Conservation (phyloP, 75 land plant species). For the Cryptomeria japonica region DNA sequence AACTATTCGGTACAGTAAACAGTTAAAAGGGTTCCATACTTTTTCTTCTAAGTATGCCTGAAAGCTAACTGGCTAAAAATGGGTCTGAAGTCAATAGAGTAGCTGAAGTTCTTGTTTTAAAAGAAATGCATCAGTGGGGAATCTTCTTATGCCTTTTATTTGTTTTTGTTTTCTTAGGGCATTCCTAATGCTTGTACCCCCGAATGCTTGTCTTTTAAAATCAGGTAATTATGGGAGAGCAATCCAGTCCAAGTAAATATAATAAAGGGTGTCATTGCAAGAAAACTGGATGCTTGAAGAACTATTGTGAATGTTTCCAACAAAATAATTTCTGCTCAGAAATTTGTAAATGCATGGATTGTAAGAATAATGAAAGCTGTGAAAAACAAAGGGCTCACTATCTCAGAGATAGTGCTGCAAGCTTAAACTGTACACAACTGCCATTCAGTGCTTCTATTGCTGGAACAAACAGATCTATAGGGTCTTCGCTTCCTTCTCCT, state of each 20-base stretch:
- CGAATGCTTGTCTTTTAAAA: neutral
- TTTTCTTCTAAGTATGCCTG: neutral
- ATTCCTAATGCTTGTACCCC: neutral
- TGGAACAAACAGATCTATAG: conserved; percentile 63
- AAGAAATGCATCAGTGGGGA: neutral
- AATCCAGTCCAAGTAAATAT: conserved; percentile 63
- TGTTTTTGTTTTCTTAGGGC: neutral
- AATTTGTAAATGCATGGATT: conserved; percentile 95
- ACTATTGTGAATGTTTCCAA: conserved; percentile 99
- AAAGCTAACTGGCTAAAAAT: neutral
- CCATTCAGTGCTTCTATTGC: conserved; percentile 68
- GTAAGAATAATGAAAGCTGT: conserved; percentile 94
- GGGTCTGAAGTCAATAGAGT: neutral
- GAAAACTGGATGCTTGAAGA: conserved; percentile 98
- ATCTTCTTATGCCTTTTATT: neutral
- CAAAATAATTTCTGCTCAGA: conserved; percentile 96
- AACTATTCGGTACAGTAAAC: neutral
- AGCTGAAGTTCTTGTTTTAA: neutral
- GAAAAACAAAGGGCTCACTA: conserved; percentile 85
- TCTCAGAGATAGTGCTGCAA: conserved; percentile 62
- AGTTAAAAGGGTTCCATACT: neutral
- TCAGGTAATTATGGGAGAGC: conserved; percentile 62
- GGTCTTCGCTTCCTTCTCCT: conserved; percentile 62
- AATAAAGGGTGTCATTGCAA: conserved; percentile 99
- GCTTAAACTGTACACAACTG: conserved; percentile 56